phyloP scores from a whole-genome alignment of 176 grass and related monocot species.

The Carex kokanica region DNA sequence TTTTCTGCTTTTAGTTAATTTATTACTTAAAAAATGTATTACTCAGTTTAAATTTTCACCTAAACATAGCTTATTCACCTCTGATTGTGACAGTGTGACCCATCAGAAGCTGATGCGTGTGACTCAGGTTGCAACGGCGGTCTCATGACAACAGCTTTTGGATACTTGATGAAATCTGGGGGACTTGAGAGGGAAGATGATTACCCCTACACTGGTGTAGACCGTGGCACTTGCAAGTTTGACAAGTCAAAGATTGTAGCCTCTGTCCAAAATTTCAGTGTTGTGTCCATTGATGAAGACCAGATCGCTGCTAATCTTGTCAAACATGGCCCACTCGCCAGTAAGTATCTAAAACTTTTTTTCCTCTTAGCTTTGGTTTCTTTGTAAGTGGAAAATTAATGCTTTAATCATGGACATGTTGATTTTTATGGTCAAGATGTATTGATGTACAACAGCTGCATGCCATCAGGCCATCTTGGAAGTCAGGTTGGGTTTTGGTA shows the following conservation, averaged over 20 bases:
- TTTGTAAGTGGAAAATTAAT: neutral
- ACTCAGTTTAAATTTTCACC: neutral
- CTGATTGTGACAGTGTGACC: slow-evolving; percentile 51
- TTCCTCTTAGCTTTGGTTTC: neutral
- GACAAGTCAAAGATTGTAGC: slow-evolving; percentile 78
- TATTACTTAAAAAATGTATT: neutral
- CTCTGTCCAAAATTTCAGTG: slow-evolving; percentile 63
- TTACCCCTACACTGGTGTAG: slow-evolving; percentile 55
- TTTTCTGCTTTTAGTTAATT: slow-evolving; percentile 9
- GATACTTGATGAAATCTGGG: slow-evolving; percentile 58
- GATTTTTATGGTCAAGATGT: neutral
- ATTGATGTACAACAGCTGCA: neutral
- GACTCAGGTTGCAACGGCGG: slow-evolving; percentile 81
- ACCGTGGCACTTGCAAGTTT: slow-evolving; percentile 49
- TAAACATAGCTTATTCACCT: neutral
- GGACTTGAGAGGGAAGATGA: slow-evolving; percentile 65
- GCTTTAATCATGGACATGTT: neutral
- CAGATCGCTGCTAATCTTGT: slow-evolving; percentile 80
- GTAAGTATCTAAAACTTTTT: slow-evolving; percentile 37
- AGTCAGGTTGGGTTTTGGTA: neutral
- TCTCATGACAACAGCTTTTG: slow-evolving; percentile 80
- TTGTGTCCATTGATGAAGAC: slow-evolving; percentile 54
- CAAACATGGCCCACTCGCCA: slow-evolving; percentile 75
- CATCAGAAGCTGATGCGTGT: slow-evolving; percentile 52
- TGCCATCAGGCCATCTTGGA: neutral